Percentiles rank a stretch among this genome's conserved stretches.
Conservation (phyloP, 352 stramenopile genomes). For the Globisporangium ultimum region DNA sequence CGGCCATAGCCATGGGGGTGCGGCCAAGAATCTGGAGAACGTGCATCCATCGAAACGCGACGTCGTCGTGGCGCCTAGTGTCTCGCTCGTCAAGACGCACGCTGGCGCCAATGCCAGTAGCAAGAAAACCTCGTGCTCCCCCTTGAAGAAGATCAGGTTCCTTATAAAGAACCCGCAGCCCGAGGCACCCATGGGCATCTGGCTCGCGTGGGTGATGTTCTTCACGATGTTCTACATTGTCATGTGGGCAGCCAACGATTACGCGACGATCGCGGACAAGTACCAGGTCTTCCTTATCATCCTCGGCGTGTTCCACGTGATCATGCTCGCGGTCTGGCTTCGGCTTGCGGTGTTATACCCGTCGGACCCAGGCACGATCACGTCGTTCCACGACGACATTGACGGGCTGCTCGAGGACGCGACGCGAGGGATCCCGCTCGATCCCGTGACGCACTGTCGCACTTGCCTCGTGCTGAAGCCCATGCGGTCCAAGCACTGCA, state of each 20-base stretch:
- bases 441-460: slow-evolving; percentile 50
- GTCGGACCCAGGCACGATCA: slow-evolving; percentile 52
- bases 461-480: slow-evolving; percentile 72
- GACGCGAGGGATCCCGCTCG: slow-evolving; percentile 32
- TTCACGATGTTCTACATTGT: slow-evolving; percentile 70
- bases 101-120: slow-evolving; percentile 6
- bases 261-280: slow-evolving; percentile 31
- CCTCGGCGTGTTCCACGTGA: slow-evolving; percentile 32
- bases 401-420: slow-evolving; percentile 47
- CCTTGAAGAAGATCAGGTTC: slow-evolving; percentile 7
- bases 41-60: slow-evolving; percentile 52
- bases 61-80: slow-evolving; percentile 22
- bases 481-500: slow-evolving; percentile 80
- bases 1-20: slow-evolving; percentile 45
- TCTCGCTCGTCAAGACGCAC: slow-evolving; percentile 26
- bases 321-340: slow-evolving; percentile 51
- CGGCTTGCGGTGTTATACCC: slow-evolving; percentile 52
- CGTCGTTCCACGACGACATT: slow-evolving; percentile 51
- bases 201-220: slow-evolving; percentile 65
- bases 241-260: slow-evolving; percentile 47
- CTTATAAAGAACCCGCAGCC: slow-evolving; percentile 42
- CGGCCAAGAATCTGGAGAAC: slow-evolving; percentile 23
- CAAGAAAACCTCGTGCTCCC: slow-evolving; percentile 7
- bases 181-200: slow-evolving; percentile 76
- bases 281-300: slow-evolving; percentile 37